Conservation (phyloP, 176 grass and related monocot species). For the Oryza glumipatula region DNA sequence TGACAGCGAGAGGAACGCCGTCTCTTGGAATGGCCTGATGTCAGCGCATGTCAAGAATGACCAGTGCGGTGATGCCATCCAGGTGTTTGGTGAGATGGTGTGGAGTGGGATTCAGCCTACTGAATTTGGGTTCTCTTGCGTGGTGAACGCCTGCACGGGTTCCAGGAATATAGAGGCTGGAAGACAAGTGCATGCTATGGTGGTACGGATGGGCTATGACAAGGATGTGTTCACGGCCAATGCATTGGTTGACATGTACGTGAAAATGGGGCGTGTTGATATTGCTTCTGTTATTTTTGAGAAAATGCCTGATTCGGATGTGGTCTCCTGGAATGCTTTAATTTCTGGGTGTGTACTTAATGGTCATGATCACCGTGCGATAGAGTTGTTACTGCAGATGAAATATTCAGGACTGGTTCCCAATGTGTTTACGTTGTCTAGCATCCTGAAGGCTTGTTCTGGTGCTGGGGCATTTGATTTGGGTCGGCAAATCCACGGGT, state of each 20-base stretch:
- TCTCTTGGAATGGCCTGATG: slow-evolving; percentile 84
- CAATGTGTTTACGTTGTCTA: slow-evolving; percentile 68
- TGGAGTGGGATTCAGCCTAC: slow-evolving; percentile 54
- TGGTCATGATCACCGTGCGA: slow-evolving; percentile 59
- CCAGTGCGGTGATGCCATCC: slow-evolving; percentile 54
- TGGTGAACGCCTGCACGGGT: slow-evolving; percentile 75
- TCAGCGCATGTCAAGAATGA: slow-evolving; percentile 73
- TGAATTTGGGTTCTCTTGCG: slow-evolving; percentile 72
- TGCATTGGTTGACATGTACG: slow-evolving; percentile 76
- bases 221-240: slow-evolving; percentile 70
- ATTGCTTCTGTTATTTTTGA: slow-evolving; percentile 58
- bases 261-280: slow-evolving; percentile 57
- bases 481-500: slow-evolving; percentile 84
- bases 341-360: slow-evolving; percentile 78
- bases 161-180: slow-evolving; percentile 54
- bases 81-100: slow-evolving; percentile 67
- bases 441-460: slow-evolving; percentile 76
- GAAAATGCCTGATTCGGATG: slow-evolving; percentile 48
- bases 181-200: slow-evolving; percentile 56
- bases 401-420: slow-evolving; percentile 60
- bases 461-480: slow-evolving; percentile 58
- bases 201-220: slow-evolving; percentile 60
- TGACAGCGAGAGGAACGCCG: slow-evolving; percentile 41
- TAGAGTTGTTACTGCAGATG: slow-evolving; percentile 69
- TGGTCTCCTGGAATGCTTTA: slow-evolving; percentile 88